Conservation (phyloP, 495 filamentous ascomycete genomes). For the Chaetomium fimeti region DNA sequence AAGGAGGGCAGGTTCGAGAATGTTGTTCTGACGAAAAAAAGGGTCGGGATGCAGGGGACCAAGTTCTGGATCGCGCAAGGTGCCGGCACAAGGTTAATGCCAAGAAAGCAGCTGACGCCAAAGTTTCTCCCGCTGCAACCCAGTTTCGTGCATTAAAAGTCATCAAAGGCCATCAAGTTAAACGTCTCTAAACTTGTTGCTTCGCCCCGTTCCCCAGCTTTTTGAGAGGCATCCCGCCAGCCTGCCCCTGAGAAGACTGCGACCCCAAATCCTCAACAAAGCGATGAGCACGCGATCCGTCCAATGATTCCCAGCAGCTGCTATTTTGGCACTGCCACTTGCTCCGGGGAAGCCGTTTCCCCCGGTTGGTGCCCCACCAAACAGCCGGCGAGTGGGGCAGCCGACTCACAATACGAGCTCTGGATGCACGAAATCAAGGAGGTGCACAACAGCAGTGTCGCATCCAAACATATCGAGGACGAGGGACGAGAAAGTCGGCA, state of each 20-base stretch:
- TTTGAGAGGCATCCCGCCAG: too few species aligned
- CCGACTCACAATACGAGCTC: constrained; percentile 17
- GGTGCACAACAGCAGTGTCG: background rate
- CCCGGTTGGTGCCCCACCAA: constrained; percentile 9
- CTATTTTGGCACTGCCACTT: constrained; percentile 28
- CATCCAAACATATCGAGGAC: background rate
- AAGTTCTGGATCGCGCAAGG: constrained; percentile 6
- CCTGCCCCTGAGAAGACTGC: too few species aligned
- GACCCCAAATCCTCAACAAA: too few species aligned
- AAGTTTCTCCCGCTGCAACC: background rate
- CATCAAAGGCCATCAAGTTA: too few species aligned
- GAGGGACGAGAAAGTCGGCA: background rate
- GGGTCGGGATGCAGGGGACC: background rate
- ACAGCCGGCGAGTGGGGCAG: constrained; percentile 4
- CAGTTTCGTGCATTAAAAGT: background rate
- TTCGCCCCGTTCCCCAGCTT: too few species aligned
- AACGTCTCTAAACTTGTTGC: too few species aligned
- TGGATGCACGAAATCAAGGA: constrained; percentile 7
- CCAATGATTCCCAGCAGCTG: constrained; percentile 16
- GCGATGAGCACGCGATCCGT: constrained; percentile 2
- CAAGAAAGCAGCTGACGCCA: background rate
- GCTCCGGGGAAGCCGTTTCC: constrained; percentile 15
- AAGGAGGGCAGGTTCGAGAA: background rate
- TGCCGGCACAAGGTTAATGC: background rate
- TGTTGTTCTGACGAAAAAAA: background rate